Conservation (phyloP, 164 flowering plant genomes). For the Vitis rotundifolia region DNA sequence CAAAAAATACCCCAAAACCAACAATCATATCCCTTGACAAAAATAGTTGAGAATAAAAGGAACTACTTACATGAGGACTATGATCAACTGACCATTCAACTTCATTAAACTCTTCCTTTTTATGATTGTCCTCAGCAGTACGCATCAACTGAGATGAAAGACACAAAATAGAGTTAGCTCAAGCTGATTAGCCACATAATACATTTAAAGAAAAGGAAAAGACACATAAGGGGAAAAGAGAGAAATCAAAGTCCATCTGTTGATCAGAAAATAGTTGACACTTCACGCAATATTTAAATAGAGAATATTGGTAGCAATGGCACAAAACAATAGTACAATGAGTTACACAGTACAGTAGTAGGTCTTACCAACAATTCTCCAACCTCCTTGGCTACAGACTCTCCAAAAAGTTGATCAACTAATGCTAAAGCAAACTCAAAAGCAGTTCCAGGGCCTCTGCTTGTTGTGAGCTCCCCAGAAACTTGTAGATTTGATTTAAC, state of each 20-base stretch:
- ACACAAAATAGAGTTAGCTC: slow-evolving; percentile 7
- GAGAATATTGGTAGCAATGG: background rate
- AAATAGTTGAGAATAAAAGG: too few relatives aligned
- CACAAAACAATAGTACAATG: background rate
- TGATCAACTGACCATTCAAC: slow-evolving; percentile 74
- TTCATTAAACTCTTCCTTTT: slow-evolving; percentile 67
- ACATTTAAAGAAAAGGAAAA: background rate
- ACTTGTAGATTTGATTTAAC: slow-evolving; percentile 81
- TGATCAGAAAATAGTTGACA: too few relatives aligned
- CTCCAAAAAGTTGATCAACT: slow-evolving; percentile 84
- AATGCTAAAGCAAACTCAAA: slow-evolving; percentile 77
- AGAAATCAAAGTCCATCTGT: too few relatives aligned
- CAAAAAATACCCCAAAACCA: too few relatives aligned
- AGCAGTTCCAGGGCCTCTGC: slow-evolving; percentile 94
- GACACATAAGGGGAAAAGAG: background rate
- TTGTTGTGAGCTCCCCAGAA: slow-evolving; percentile 90
- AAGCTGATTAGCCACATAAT: background rate
- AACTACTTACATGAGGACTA: slow-evolving; percentile 64
- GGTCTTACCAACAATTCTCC: slow-evolving; percentile 57
- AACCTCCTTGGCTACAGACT: slow-evolving; percentile 56
- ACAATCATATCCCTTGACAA: too few relatives aligned
- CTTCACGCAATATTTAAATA: too few relatives aligned
- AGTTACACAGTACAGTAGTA: background rate
- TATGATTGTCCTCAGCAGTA: slow-evolving; percentile 32
- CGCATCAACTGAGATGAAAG: slow-evolving; percentile 45